Conservation (phyloP, 345 rosid species). For the Odontarrhena argentea region DNA sequence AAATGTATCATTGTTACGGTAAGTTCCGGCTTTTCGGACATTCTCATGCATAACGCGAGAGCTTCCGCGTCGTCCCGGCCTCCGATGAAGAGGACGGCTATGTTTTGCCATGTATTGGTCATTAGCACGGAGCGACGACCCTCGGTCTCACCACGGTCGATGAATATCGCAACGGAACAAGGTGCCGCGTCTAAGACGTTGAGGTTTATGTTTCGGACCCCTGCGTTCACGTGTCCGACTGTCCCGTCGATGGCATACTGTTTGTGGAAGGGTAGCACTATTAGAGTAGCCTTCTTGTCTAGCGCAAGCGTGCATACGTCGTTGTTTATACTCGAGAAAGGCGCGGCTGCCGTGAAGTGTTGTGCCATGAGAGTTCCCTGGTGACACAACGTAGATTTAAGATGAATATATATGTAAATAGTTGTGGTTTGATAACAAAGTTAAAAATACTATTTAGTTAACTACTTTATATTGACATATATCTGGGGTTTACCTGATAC, state of each 20-base stretch:
- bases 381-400: background rate
- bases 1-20: slow-evolving; percentile 40
- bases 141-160: slow-evolving; percentile 43
- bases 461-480: too few relatives aligned
- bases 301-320: slow-evolving; percentile 59
- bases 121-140: slow-evolving; percentile 21
- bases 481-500: slow-evolving; percentile 18
- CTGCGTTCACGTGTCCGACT: slow-evolving; percentile 35
- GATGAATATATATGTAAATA: background rate
- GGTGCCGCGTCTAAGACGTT: slow-evolving; percentile 59
- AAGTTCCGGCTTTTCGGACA: slow-evolving; percentile 39
- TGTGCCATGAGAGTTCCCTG: slow-evolving; percentile 42
- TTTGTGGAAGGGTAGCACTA: slow-evolving; percentile 55
- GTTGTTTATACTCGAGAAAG: slow-evolving; percentile 51
- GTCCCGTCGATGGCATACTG: slow-evolving; percentile 46
- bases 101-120: slow-evolving; percentile 26
- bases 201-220: slow-evolving; percentile 43
- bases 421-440: too few relatives aligned
- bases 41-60: slow-evolving; percentile 36
- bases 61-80: slow-evolving; percentile 41
- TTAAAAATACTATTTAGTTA: too few relatives aligned
- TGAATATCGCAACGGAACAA: slow-evolving; percentile 48
- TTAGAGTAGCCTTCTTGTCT: slow-evolving; percentile 51
- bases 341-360: slow-evolving; percentile 52
- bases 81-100: slow-evolving; percentile 52